Evolutionary conservation across 1,284 basidiomycete genomes (phyloP).

Genomic region (Ganoderma lingzhi): DNA sequence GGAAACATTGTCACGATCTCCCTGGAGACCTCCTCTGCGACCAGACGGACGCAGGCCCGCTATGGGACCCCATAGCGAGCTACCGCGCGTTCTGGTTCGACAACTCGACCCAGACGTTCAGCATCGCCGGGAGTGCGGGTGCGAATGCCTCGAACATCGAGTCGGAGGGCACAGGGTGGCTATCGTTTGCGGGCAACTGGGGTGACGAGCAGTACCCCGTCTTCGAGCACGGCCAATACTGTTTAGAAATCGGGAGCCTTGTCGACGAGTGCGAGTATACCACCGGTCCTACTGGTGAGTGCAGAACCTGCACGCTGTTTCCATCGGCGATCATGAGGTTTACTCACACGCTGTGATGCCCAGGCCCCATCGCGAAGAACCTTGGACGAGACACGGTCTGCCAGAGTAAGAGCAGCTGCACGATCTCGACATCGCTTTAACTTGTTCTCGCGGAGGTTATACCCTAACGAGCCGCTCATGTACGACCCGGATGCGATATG

Average conservation of each 20-base stretch:
- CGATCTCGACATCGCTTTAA: slow-evolving; percentile 27
- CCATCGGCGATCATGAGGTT: background rate
- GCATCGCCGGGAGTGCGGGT: slow-evolving; percentile 36
- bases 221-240: slow-evolving; percentile 39
- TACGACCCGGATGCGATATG: background rate
- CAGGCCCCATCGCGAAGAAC: slow-evolving; percentile 42
- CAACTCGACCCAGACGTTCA: slow-evolving; percentile 34
- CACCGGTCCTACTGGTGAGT: slow-evolving; percentile 41
- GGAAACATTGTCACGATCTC: slow-evolving; percentile 39
- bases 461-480: background rate
- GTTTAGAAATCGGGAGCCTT: slow-evolving; percentile 23
- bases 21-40: slow-evolving; percentile 35
- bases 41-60: slow-evolving; percentile 33
- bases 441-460: background rate
- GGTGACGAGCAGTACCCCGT: slow-evolving; percentile 41
- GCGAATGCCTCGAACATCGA: slow-evolving; percentile 30
- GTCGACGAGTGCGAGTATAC: slow-evolving; percentile 35
- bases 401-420: slow-evolving; percentile 36
- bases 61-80: slow-evolving; percentile 43
- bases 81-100: slow-evolving; percentile 43
- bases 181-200: slow-evolving; percentile 41
- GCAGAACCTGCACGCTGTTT: slow-evolving; percentile 11
- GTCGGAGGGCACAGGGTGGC: slow-evolving; percentile 39
- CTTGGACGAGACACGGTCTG: slow-evolving; percentile 39
- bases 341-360: background rate